Evolutionary conservation across 768 basidiomycete species (phyloP).

Genomic region (Lactifluus pinguis): DNA sequence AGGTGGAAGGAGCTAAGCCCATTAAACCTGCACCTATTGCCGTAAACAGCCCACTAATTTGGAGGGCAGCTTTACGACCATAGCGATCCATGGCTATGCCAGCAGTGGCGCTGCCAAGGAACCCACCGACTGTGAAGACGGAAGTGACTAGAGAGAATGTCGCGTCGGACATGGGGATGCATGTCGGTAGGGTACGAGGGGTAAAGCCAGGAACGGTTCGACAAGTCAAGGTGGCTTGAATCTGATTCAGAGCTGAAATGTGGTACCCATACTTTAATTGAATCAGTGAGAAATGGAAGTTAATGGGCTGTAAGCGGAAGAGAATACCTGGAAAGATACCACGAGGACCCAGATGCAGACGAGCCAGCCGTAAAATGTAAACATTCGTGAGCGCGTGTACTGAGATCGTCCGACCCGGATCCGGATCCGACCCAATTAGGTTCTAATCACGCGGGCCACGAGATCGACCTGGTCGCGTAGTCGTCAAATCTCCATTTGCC

Average conservation of each 20-base stretch:
- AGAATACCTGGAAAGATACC: constrained; percentile 43
- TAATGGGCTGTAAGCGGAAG: background rate
- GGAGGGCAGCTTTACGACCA: constrained; percentile 63
- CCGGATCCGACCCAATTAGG: background rate
- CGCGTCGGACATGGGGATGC: constrained; percentile 70
- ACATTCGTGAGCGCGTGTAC: constrained; percentile 28
- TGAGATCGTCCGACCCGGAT: too few species aligned
- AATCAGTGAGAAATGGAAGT: background rate
- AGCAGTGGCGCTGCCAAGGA: constrained; percentile 64
- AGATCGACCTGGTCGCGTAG: too few species aligned
- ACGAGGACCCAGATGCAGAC: constrained; percentile 62
- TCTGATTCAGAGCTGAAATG: constrained; percentile 85
- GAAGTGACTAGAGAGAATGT: constrained; percentile 80
- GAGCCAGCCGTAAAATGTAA: constrained; percentile 55
- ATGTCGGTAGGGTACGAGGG: constrained; percentile 47
- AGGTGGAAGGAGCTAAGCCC: constrained; percentile 48
- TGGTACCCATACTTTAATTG: constrained; percentile 75
- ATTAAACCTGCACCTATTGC: constrained; percentile 57
- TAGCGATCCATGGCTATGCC: constrained; percentile 59
- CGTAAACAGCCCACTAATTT: constrained; percentile 47
- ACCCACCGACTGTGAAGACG: constrained; percentile 80
- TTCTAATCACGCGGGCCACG: background rate
- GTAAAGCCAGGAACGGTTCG: constrained; percentile 25
- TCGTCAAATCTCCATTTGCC: too few species aligned
- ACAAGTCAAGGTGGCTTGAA: constrained; percentile 73